phyloP scores from a whole-genome alignment of 176 grass and related monocot genomes.

The Avena insularis region DNA sequence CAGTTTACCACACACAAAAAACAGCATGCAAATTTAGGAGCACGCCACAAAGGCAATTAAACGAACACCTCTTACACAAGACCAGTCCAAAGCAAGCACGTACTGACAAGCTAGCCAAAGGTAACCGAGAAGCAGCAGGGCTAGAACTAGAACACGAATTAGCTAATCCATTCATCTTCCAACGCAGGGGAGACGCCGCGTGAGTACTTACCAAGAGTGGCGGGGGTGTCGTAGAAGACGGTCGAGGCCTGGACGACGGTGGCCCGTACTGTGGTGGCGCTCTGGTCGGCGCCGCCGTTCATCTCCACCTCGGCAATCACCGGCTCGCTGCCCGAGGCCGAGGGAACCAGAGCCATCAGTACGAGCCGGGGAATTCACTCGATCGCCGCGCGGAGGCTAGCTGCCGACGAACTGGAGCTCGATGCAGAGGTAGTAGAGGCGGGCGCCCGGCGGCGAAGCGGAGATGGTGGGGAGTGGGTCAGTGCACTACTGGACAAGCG shows the following conservation, averaged over 20 bases:
- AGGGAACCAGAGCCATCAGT: slow-evolving; percentile 59
- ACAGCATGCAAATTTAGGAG: not conserved
- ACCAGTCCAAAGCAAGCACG: not conserved
- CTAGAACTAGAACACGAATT: not conserved
- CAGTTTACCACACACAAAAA: not conserved
- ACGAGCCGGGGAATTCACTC: not conserved
- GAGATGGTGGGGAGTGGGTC: slow-evolving; percentile 36
- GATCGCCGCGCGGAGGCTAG: slow-evolving; percentile 45
- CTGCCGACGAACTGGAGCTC: slow-evolving; percentile 57
- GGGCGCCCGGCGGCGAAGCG: slow-evolving; percentile 44
- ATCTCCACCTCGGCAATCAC: slow-evolving; percentile 90
- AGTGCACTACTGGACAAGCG: slow-evolving; percentile 3
- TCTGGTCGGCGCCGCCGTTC: slow-evolving; percentile 62
- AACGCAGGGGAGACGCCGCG: not conserved
- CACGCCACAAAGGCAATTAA: not conserved
- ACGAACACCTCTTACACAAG: slow-evolving; percentile 19
- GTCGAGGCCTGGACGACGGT: slow-evolving; percentile 95
- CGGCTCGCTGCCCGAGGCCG: slow-evolving; percentile 47
- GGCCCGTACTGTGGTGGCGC: slow-evolving; percentile 65
- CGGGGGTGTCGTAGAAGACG: slow-evolving; percentile 90
- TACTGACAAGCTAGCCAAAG: not conserved
- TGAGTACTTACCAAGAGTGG: slow-evolving; percentile 58
- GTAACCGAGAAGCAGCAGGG: not conserved
- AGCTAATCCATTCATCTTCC: not conserved
- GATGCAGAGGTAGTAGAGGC: slow-evolving; percentile 60